These are phyloP conservation scores for Fennellomyces sp. DNA, from an alignment of 371 early-diverging fungal species.

Conservation along the genomic window DNA sequence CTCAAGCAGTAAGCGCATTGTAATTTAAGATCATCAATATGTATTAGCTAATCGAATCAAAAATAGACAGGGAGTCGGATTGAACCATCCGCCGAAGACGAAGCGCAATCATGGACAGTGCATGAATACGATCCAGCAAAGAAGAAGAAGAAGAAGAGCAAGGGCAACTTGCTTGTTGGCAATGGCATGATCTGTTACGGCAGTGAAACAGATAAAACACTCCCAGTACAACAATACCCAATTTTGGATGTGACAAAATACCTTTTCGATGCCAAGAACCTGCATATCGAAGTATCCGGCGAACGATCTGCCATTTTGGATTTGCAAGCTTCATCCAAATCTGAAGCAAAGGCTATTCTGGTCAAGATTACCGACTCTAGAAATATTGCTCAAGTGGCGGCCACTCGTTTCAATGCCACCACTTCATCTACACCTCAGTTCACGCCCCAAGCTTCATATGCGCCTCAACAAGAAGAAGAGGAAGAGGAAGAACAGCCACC, in stretches of 20 bases:
- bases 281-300: slow-evolving; percentile 62
- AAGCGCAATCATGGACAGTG: slow-evolving; percentile 41
- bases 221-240: slow-evolving; percentile 63
- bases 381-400: slow-evolving; percentile 17
- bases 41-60: not conserved
- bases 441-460: not conserved
- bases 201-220: slow-evolving; percentile 70
- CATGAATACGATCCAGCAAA: slow-evolving; percentile 46
- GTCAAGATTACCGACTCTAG: slow-evolving; percentile 49
- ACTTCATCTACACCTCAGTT: not conserved
- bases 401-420: slow-evolving; percentile 13
- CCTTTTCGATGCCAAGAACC: slow-evolving; percentile 56
- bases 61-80: not conserved
- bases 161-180: slow-evolving; percentile 67
- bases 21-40: not conserved
- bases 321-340: slow-evolving; percentile 63
- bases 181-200: slow-evolving; percentile 65
- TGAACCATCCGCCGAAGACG: slow-evolving; percentile 21
- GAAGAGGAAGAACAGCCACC: slow-evolving; percentile 1
- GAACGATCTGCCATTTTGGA: slow-evolving; percentile 55
- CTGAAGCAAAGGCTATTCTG: slow-evolving; percentile 66
- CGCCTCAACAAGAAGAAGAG: not conserved
- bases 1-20: slow-evolving; percentile 24
- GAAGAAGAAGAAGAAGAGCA: slow-evolving; percentile 73
- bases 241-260: slow-evolving; percentile 60